Conservation (phyloP, 116 monocot genomes). For the Phalaenopsis hybrid region DNA sequence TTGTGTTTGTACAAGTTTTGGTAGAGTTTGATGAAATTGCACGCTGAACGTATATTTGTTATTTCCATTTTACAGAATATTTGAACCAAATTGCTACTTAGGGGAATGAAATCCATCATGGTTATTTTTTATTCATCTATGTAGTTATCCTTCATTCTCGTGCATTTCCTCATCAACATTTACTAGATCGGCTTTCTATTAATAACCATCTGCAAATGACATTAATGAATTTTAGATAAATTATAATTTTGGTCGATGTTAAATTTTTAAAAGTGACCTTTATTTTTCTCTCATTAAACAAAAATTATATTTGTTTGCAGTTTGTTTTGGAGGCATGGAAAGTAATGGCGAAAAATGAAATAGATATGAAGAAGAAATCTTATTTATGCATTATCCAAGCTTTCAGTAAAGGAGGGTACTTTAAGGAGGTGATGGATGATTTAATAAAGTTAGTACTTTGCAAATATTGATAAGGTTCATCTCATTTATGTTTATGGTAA, state of each 20-base stretch:
- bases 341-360: conserved; percentile 38
- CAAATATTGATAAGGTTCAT: background rate
- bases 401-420: conserved; percentile 48
- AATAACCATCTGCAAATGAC: background rate
- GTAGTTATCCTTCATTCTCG: background rate
- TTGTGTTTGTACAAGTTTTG: too few relatives aligned
- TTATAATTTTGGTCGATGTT: background rate
- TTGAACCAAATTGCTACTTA: background rate
- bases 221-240: background rate
- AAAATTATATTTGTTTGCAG: conserved; percentile 24
- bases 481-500: background rate
- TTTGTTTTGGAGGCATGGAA: conserved; percentile 69
- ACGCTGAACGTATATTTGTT: too few relatives aligned
- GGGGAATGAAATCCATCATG: background rate
- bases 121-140: background rate
- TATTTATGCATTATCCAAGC: conserved; percentile 43
- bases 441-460: conserved; percentile 3
- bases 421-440: conserved; percentile 43
- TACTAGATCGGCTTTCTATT: background rate
- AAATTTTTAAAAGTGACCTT: background rate
- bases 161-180: background rate
- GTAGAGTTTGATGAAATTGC: too few relatives aligned
- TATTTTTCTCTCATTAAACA: background rate
- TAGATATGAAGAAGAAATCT: conserved; percentile 27
- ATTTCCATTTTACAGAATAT: background rate